Base-by-base conservation (phyloP, 2,329 filamentous ascomycete species). In the Botrytis paeoniae region DNA sequence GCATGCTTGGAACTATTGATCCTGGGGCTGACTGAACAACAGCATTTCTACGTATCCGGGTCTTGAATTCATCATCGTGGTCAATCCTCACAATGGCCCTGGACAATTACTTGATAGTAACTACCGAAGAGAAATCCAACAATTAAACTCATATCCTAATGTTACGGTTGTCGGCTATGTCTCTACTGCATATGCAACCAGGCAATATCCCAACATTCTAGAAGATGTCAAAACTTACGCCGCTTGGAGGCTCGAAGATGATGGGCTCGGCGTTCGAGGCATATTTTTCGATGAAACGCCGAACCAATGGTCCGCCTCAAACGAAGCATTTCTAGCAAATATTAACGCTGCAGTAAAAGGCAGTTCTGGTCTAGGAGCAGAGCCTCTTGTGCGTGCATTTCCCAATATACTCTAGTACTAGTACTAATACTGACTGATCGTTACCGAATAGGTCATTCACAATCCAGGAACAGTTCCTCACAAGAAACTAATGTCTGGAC, bases 81-180 rank as follows among this genome's bases (percentile, higher is more conserved):
- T 80, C 54, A 80, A 80, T 74, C 76, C 76, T 54, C 66, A 74
- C 75, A 74, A 76, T 76, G 76, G 79, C 7, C 83, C 83, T 0
- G 82, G 82, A 2, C 70, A 71, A 14, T 75, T 74, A 6, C 83
- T 82, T 0, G 80, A 81, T 66, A 72, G 75, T 1, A 78, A 79
- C 72, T 83, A 82, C 75, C 79, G 79, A 39, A 70, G 77, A 12
- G 81, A 77, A 0, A 76, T 84, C 37, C 75, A 78, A 16, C 78
- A 79, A 64, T 76, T 84, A 7, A 83, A 83, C 73, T 78, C 75
- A 29, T 81, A 81, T 65, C 77, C 66, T 54, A 84, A 84, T 69
- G 80, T 82, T 41, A 75, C 77, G 0, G 77, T 81, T 10, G 73
- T 84, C 29, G 83, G 83, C 14, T 85, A 85, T 72, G 81, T 84